Percentiles rank a stretch among this genome's conserved stretches.
These are phyloP conservation scores for Venturia oleaginea DNA, from an alignment of 2,329 filamentous ascomycete genomes.

Conservation along the genomic window DNA sequence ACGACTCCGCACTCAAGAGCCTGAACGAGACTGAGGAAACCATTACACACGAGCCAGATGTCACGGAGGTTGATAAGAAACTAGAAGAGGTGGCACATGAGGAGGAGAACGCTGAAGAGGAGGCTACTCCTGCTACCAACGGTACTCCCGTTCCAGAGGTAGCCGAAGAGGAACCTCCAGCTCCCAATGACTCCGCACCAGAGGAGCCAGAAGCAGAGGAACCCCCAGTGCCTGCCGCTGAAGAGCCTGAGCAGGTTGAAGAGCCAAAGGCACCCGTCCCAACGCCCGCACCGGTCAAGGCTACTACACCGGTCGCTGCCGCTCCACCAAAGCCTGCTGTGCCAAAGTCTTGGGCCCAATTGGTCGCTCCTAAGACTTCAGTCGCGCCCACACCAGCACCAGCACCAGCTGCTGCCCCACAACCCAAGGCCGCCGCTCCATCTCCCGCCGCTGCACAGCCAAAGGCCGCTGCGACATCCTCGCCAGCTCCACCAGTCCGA, in stretches of 20 bases:
- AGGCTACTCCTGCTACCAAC: conserved; percentile 26
- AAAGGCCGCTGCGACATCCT: conserved; percentile 15
- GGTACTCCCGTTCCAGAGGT: conserved; percentile 28
- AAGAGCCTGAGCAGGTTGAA: conserved; percentile 32
- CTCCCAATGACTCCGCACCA: conserved; percentile 21
- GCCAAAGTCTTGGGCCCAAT: conserved; percentile 65
- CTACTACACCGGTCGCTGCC: conserved; percentile 43
- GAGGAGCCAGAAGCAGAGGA: conserved; percentile 18
- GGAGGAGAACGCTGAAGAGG: conserved; percentile 23
- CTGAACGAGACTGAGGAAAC: conserved; percentile 21
- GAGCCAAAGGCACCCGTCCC: conserved; percentile 53
- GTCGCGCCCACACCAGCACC: conserved; percentile 28
- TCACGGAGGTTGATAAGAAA: conserved; percentile 58
- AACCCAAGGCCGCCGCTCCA: conserved; percentile 27
- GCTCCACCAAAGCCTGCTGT: conserved; percentile 46
- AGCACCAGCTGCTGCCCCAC: conserved; percentile 17
- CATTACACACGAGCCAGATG: conserved; percentile 33
- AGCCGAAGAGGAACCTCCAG: conserved; percentile 29
- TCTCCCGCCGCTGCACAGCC: conserved; percentile 23
- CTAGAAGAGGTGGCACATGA: conserved; percentile 50
- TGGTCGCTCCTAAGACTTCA: conserved; percentile 43
- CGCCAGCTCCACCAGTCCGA: conserved; percentile 27
- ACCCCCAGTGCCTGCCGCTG: conserved; percentile 18
- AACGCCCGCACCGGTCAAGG: conserved; percentile 46
- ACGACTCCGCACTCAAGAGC: conserved; percentile 13